These are phyloP conservation scores for Ilex asprella DNA, from an alignment of 257 asterid species.

Conservation along the genomic window DNA sequence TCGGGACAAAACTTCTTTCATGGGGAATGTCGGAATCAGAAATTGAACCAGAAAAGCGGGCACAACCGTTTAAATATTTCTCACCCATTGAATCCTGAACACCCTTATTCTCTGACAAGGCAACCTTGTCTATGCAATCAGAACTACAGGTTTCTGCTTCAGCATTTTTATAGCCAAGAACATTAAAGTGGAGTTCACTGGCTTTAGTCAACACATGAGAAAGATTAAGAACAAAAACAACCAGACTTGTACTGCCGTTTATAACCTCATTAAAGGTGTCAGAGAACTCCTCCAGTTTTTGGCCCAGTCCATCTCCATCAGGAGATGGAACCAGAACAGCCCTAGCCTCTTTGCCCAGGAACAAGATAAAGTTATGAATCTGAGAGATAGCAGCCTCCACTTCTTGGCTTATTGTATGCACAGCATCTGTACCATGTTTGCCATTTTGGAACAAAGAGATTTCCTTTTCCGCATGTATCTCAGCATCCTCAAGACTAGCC, in stretches of 20 bases:
- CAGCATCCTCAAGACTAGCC: conserved; percentile 23
- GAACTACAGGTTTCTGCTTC: conserved; percentile 62
- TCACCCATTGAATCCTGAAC: conserved; percentile 41
- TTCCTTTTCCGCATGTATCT: conserved; percentile 25
- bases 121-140: conserved; percentile 88
- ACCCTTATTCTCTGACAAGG: conserved; percentile 71
- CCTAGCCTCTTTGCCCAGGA: conserved; percentile 69
- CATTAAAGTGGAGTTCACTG: conserved; percentile 61
- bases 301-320: conserved; percentile 47
- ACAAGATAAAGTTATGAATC: conserved; percentile 52
- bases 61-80: conserved; percentile 50
- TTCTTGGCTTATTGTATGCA: conserved; percentile 35
- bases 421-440: conserved; percentile 21
- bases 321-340: conserved; percentile 45
- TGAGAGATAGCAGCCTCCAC: conserved; percentile 51
- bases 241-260: conserved; percentile 29
- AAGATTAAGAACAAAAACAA: conserved; percentile 57
- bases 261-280: conserved; percentile 47
- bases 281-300: conserved; percentile 40
- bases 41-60: conserved; percentile 64
- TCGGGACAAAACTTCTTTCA: conserved; percentile 72
- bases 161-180: conserved; percentile 62
- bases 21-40: conserved; percentile 76
- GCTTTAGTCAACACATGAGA: conserved; percentile 61
- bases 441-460: conserved; percentile 26